Evolutionary conservation across 2,329 filamentous ascomycete species (phyloP).

Genomic region (Pestalotiopsis sp.): DNA sequence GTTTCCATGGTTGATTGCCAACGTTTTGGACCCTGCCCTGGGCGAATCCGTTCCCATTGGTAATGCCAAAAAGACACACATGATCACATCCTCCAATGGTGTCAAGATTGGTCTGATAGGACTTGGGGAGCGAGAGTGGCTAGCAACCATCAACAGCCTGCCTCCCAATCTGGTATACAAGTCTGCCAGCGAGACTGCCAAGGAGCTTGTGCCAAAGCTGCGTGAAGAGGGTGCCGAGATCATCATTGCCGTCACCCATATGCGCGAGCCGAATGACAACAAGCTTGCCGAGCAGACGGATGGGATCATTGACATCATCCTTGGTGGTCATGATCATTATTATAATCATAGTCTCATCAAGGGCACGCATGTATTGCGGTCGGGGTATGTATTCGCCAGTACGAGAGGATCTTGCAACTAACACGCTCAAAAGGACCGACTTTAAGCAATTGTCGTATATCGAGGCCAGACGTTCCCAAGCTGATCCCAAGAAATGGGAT

Average conservation of each 20-base stretch:
- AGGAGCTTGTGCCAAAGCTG: slow-evolving; percentile 73
- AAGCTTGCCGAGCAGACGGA: slow-evolving; percentile 77
- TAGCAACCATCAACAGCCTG: slow-evolving; percentile 84
- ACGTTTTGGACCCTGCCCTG: slow-evolving; percentile 82
- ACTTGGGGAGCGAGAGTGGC: slow-evolving; percentile 84
- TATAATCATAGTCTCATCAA: slow-evolving; percentile 80
- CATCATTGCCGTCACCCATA: slow-evolving; percentile 80
- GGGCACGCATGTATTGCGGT: slow-evolving; percentile 81
- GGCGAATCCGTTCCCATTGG: slow-evolving; percentile 76
- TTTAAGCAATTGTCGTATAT: slow-evolving; percentile 93
- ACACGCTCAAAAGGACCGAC: slow-evolving; percentile 59
- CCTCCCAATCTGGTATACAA: slow-evolving; percentile 83
- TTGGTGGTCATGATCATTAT: slow-evolving; percentile 90
- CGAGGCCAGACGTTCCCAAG: slow-evolving; percentile 64
- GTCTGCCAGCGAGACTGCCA: slow-evolving; percentile 75
- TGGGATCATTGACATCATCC: slow-evolving; percentile 79
- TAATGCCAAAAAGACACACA: slow-evolving; percentile 73
- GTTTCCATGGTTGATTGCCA: slow-evolving; percentile 90
- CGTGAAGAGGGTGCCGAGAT: slow-evolving; percentile 80
- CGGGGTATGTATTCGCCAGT: slow-evolving; percentile 41
- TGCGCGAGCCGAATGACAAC: slow-evolving; percentile 86
- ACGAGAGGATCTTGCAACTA: not conserved
- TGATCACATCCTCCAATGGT: slow-evolving; percentile 80
- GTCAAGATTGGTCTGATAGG: slow-evolving; percentile 86
- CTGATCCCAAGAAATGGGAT: slow-evolving; percentile 64